A percentile compares a stretch with the other conserved stretches of the same genome.
Evolutionary conservation across 2,329 filamentous ascomycete species (phyloP).

Genomic region (Cladorrhinum sp.): DNA sequence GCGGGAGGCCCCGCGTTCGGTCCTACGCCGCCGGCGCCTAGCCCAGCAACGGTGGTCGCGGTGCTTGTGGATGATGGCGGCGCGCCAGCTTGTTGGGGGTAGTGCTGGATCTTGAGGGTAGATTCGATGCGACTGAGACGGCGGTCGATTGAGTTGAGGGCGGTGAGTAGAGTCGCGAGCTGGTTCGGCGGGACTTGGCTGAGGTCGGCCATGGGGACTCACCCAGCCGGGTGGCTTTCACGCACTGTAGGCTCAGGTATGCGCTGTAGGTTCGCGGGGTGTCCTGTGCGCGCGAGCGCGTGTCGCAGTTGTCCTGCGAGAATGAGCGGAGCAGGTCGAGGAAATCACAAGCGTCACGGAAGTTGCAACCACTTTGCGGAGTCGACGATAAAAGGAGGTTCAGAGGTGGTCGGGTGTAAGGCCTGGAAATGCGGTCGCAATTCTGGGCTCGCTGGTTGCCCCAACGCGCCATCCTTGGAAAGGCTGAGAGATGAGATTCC

Average conservation of each 20-base stretch:
- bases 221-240: not conserved
- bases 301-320: not conserved
- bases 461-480: not conserved
- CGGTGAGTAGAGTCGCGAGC: conserved; percentile 27
- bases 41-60: conserved; percentile 5
- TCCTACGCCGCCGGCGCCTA: not conserved
- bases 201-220: conserved; percentile 21
- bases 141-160: conserved; percentile 32
- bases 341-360: too few relatives aligned
- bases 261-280: conserved; percentile 4
- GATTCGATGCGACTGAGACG: conserved; percentile 32
- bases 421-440: not conserved
- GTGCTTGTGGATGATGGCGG: conserved; percentile 5
- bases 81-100: conserved; percentile 1
- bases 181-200: conserved; percentile 21
- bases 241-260: conserved; percentile 5
- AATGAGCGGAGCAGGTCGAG: not conserved
- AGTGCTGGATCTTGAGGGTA: conserved; percentile 20
- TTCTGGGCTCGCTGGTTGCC: not conserved
- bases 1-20: not conserved
- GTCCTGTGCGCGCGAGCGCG: conserved; percentile 5
- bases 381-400: not conserved
- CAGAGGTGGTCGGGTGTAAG: not conserved
- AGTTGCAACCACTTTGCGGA: not conserved
- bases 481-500: conserved; percentile 14